A percentile compares a stretch with the other conserved stretches of the same genome.
Evolutionary conservation across 2,329 filamentous ascomycete genomes (phyloP).

Genomic region (Thermochaetoides dissita): DNA sequence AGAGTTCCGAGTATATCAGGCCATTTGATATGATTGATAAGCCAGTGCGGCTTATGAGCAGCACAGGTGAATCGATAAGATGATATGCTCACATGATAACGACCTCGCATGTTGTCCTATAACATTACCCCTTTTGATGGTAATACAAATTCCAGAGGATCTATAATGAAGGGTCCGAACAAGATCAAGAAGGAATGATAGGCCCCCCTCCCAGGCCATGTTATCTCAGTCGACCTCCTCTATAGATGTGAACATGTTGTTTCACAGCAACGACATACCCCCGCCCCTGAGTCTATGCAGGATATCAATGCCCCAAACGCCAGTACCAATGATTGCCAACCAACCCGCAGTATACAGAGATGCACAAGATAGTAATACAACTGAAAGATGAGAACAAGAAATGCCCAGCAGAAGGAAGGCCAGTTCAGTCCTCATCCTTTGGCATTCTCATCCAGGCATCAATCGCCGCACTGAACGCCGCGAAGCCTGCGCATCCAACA

Average conservation of each 20-base stretch:
- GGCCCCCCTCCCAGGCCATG: neutral
- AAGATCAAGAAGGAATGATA: constrained; percentile 5
- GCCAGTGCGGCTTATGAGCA: too few species aligned
- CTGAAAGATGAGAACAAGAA: too few species aligned
- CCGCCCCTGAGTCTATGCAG: constrained; percentile 4
- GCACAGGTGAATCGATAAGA: too few species aligned
- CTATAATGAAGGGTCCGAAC: neutral
- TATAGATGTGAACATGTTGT: neutral
- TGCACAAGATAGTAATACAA: constrained; percentile 3
- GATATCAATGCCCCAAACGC: constrained; percentile 13
- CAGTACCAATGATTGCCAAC: constrained; percentile 14
- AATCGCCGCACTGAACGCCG: constrained; percentile 82
- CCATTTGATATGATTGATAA: constrained; percentile 5
- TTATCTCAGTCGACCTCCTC: neutral
- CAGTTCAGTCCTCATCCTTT: constrained; percentile 34
- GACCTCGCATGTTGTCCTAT: too few species aligned
- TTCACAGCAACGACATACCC: constrained; percentile 1
- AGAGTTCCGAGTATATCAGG: constrained; percentile 42
- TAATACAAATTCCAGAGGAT: neutral
- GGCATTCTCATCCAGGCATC: constrained; percentile 82
- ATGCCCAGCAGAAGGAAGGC: neutral
- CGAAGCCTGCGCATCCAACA: constrained; percentile 83
- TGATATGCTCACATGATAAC: too few species aligned
- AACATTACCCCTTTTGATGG: too few species aligned
- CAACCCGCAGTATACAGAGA: neutral